These are phyloP conservation scores for Pythium aphanidermatum DNA, from an alignment of 352 stramenopile species.

Conservation along the genomic window DNA sequence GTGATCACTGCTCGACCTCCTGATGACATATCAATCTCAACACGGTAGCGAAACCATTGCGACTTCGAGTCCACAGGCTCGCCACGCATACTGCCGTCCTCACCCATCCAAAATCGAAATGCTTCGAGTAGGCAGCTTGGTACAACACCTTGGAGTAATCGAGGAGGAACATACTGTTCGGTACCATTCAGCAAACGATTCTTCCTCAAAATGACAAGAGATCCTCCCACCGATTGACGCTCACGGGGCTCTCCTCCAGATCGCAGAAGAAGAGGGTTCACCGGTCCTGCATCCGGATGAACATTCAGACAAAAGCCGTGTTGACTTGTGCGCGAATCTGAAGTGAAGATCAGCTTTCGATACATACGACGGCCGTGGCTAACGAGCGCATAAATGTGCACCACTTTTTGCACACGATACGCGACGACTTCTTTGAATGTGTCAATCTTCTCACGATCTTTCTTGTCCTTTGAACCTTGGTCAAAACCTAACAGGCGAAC, in stretches of 20 bases:
- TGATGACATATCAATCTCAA: slow-evolving; percentile 57
- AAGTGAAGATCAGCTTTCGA: slow-evolving; percentile 96
- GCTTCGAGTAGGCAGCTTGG: slow-evolving; percentile 93
- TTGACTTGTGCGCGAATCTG: slow-evolving; percentile 90
- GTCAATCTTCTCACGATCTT: slow-evolving; percentile 62
- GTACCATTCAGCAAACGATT: slow-evolving; percentile 58
- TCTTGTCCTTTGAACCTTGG: slow-evolving; percentile 62
- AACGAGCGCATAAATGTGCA: slow-evolving; percentile 97
- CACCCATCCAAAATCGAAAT: slow-evolving; percentile 97
- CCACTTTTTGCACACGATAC: slow-evolving; percentile 84
- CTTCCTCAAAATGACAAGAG: slow-evolving; percentile 87
- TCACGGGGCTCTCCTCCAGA: slow-evolving; percentile 64
- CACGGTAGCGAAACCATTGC: slow-evolving; percentile 85
- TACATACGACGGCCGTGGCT: slow-evolving; percentile 96
- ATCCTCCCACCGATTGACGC: slow-evolving; percentile 55
- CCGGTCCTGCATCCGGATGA: slow-evolving; percentile 47
- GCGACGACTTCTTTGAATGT: slow-evolving; percentile 99
- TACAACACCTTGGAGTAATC: slow-evolving; percentile 92
- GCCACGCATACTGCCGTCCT: slow-evolving; percentile 92
- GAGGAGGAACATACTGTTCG: slow-evolving; percentile 87
- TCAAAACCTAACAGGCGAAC: slow-evolving; percentile 66
- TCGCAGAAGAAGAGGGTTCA: slow-evolving; percentile 52
- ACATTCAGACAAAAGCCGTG: slow-evolving; percentile 87
- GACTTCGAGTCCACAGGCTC: slow-evolving; percentile 87
- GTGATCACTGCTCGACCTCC: slow-evolving; percentile 41